Evolutionary conservation across 306 rosid genomes (phyloP).

Genomic region (Quercus cerris): DNA sequence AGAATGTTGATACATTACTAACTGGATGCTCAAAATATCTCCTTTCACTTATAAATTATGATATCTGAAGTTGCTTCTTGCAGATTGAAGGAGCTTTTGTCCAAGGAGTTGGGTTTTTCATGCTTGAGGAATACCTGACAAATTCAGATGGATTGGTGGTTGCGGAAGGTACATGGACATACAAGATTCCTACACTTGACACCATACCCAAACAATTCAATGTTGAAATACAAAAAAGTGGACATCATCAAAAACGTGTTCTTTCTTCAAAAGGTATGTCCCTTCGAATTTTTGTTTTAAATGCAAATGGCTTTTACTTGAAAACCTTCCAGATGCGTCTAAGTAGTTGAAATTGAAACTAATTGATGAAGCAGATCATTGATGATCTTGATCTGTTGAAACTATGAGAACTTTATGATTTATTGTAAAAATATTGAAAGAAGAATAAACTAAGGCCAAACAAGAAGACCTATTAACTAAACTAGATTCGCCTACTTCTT

Average conservation of each 20-base stretch:
- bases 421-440: neutral
- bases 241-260: constrained; percentile 67
- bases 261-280: constrained; percentile 87
- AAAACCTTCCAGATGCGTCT: neutral
- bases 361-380: no score
- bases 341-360: neutral
- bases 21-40: no score
- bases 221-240: constrained; percentile 72
- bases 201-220: constrained; percentile 80
- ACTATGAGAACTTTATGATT: no score
- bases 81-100: constrained; percentile 98
- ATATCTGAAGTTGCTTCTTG: constrained; percentile 21
- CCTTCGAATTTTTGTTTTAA: neutral
- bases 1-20: no score
- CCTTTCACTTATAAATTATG: no score
- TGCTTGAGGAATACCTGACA: constrained; percentile 75
- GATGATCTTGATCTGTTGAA: no score
- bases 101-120: constrained; percentile 87
- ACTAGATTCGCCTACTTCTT: neutral
- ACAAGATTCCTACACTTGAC: constrained; percentile 85
- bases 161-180: constrained; percentile 79
- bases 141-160: constrained; percentile 63
- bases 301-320: neutral
- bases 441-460: neutral
- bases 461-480: no score